phyloP scores from a whole-genome alignment of 2,329 filamentous ascomycete genomes.

The Colletotrichum tofieldiae region DNA sequence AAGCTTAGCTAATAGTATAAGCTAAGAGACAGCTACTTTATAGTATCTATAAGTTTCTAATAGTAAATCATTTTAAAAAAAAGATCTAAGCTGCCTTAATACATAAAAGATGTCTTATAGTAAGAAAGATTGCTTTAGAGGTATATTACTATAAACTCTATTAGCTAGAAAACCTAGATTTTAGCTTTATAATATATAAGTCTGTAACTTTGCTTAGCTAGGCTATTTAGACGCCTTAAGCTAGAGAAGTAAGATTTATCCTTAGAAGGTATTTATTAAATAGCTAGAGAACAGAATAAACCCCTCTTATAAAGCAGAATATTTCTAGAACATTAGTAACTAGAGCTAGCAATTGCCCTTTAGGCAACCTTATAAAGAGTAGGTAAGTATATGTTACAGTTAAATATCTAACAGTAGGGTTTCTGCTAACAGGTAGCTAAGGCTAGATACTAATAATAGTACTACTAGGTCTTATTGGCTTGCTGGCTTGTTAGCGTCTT shows the following conservation, averaged over 20 bases:
- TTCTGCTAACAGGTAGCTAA: too few relatives aligned
- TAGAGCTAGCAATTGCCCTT: neutral
- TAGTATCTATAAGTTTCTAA: slow-evolving; percentile 44
- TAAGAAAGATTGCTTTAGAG: neutral
- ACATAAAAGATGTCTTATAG: neutral
- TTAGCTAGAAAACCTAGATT: too few relatives aligned
- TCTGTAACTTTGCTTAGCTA: neutral
- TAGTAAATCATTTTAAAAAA: neutral
- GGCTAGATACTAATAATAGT: too few relatives aligned
- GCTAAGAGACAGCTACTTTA: slow-evolving; percentile 36
- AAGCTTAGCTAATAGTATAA: slow-evolving; percentile 43
- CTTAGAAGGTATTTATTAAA: neutral
- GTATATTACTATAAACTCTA: neutral
- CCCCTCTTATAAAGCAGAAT: slow-evolving; percentile 14
- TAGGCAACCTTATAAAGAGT: neutral
- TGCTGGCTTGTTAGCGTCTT: too few relatives aligned
- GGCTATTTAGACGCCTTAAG: neutral
- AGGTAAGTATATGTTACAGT: too few relatives aligned
- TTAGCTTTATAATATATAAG: neutral
- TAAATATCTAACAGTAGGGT: too few relatives aligned
- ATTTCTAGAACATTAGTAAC: slow-evolving; percentile 7
- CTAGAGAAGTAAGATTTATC: neutral
- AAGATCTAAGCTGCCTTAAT: neutral
- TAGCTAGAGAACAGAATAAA: neutral
- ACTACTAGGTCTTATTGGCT: too few relatives aligned